Evolutionary conservation across 2,329 filamentous ascomycete species (phyloP).

Genomic region (Stromatinia cepivora): DNA sequence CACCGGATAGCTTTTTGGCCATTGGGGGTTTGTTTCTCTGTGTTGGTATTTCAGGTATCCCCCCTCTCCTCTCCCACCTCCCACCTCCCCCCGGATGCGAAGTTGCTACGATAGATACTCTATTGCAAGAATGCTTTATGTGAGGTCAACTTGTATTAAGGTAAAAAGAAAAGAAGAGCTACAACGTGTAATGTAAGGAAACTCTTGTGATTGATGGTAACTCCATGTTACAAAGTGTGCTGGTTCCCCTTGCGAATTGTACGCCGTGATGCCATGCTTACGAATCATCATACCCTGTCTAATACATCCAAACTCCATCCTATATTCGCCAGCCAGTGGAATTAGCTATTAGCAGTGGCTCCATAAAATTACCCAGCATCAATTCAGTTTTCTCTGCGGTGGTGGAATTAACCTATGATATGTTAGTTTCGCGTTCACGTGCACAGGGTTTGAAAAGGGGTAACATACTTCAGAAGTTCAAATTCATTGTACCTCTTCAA

Average conservation of each 20-base stretch:
- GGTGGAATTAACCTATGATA: neutral
- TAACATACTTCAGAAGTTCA: slow-evolving; percentile 66
- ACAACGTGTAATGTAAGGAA: too few relatives aligned
- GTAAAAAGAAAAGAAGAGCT: too few relatives aligned
- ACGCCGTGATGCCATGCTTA: neutral
- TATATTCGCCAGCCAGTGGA: neutral
- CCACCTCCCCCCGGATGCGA: too few relatives aligned
- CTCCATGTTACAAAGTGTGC: neutral
- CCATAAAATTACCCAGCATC: neutral
- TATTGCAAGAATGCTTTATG: too few relatives aligned
- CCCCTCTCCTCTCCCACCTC: too few relatives aligned
- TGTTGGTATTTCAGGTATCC: too few relatives aligned
- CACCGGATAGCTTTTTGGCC: too few relatives aligned
- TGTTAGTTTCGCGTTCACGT: neutral
- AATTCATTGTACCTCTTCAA: slow-evolving; percentile 73
- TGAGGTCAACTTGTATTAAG: too few relatives aligned
- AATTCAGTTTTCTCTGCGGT: slow-evolving; percentile 5
- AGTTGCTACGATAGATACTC: too few relatives aligned
- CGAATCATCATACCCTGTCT: neutral
- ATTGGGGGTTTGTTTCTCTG: too few relatives aligned
- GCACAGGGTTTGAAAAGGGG: neutral
- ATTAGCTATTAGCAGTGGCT: neutral
- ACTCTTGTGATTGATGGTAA: neutral
- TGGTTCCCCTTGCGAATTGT: neutral
- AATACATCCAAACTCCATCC: slow-evolving; percentile 10